phyloP scores from a whole-genome alignment of 768 basidiomycete species.

The Dictyophora rubrovolvata region DNA sequence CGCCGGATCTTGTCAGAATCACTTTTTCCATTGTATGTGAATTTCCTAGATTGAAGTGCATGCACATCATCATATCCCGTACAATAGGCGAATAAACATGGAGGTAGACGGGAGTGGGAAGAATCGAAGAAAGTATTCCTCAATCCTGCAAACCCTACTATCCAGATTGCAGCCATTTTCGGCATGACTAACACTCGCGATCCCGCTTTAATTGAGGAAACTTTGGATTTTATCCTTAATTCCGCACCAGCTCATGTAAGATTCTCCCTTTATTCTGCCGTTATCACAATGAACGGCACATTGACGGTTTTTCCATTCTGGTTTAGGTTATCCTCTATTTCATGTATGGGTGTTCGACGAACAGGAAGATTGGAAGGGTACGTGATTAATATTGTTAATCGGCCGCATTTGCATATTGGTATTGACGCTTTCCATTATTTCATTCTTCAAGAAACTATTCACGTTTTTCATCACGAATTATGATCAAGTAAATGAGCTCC shows the following conservation, averaged over 20 bases:
- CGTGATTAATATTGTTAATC: background rate
- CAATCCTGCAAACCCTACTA: slow-evolving; percentile 64
- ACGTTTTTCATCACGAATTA: slow-evolving; percentile 65
- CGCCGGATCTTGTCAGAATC: slow-evolving; percentile 60
- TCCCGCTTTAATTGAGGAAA: slow-evolving; percentile 45
- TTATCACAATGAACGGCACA: no score
- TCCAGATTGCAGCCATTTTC: slow-evolving; percentile 62
- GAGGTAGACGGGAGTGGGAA: slow-evolving; percentile 66
- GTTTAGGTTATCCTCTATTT: slow-evolving; percentile 58
- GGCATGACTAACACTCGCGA: slow-evolving; percentile 58
- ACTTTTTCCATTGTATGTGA: slow-evolving; percentile 42
- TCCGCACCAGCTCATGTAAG: slow-evolving; percentile 51
- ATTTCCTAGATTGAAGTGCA: background rate
- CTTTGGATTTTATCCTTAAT: slow-evolving; percentile 47
- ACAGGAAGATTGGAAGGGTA: slow-evolving; percentile 41
- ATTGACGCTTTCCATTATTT: background rate
- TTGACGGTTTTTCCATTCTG: no score
- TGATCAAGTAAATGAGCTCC: slow-evolving; percentile 45
- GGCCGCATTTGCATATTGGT: background rate
- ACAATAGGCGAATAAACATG: slow-evolving; percentile 57
- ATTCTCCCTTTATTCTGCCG: slow-evolving; percentile 45
- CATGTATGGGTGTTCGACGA: slow-evolving; percentile 47
- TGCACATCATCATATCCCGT: slow-evolving; percentile 2
- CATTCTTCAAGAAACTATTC: slow-evolving; percentile 25
- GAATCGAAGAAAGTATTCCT: slow-evolving; percentile 58